These are phyloP conservation scores for Scheffersomyces insectosa DNA, from an alignment of 1,139 yeast species.

Conservation along the genomic window DNA sequence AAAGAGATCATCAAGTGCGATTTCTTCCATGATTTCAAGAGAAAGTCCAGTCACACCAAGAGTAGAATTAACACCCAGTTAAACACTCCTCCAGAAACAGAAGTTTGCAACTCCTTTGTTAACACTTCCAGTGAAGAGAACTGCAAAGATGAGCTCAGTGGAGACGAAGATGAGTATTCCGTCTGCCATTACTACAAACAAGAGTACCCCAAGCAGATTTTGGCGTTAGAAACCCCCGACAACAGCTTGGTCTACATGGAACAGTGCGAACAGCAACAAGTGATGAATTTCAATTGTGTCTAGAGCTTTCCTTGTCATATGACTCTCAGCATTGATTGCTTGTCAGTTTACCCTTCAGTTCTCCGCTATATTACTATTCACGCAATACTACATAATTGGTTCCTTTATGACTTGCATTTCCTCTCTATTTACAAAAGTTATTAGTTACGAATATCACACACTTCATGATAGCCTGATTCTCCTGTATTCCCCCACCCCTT, in stretches of 20 bases:
- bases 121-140: neutral
- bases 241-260: constrained; percentile 5
- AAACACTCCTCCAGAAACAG: constrained; percentile 10
- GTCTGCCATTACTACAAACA: constrained; percentile 1
- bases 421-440: too few species aligned
- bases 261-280: constrained; percentile 2
- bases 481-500: too few species aligned
- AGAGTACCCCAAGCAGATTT: constrained; percentile 2
- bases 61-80: constrained; percentile 3
- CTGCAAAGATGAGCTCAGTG: neutral
- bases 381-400: too few species aligned
- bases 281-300: constrained; percentile 2
- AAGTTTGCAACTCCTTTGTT: neutral
- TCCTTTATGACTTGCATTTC: too few species aligned
- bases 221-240: constrained; percentile 5
- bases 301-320: neutral
- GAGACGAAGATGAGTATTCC: neutral
- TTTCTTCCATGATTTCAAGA: constrained; percentile 30
- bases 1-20: constrained; percentile 41
- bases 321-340: too few species aligned
- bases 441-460: too few species aligned
- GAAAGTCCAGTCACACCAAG: neutral
- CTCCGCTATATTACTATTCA: neutral
- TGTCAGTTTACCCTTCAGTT: neutral
- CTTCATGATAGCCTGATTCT: too few species aligned